Conservation (phyloP, 805 yeast genomes). For the Yueomyces sp. region DNA sequence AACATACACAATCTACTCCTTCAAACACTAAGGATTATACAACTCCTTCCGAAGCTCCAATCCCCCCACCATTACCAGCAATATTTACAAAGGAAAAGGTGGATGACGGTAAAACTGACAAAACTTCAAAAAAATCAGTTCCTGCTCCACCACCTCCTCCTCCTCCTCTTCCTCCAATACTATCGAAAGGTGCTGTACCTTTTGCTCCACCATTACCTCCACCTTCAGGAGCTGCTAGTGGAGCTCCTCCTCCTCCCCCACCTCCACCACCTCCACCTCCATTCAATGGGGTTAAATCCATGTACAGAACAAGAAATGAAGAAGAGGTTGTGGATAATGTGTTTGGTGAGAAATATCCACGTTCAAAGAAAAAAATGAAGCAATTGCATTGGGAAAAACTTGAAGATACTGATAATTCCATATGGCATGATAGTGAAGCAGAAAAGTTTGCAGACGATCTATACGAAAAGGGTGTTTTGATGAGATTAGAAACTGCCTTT, state of each 20-base stretch:
- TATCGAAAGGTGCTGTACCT: slow-evolving; percentile 1
- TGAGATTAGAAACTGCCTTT: slow-evolving; percentile 74
- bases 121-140: slow-evolving; percentile 5
- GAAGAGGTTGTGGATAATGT: slow-evolving; percentile 22
- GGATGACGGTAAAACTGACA: neutral
- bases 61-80: slow-evolving; percentile 16
- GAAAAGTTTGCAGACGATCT: slow-evolving; percentile 46
- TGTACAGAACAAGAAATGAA: slow-evolving; percentile 8
- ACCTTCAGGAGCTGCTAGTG: slow-evolving; percentile 18
- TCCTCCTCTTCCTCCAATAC: slow-evolving; percentile 13
- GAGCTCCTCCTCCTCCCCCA: slow-evolving; percentile 22
- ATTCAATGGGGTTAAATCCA: neutral
- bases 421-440: slow-evolving; percentile 65
- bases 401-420: slow-evolving; percentile 70
- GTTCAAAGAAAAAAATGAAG: slow-evolving; percentile 69
- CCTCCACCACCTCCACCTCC: slow-evolving; percentile 27
- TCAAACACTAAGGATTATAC: slow-evolving; percentile 1
- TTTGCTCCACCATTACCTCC: slow-evolving; percentile 27
- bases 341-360: slow-evolving; percentile 38
- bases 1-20: neutral
- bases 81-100: slow-evolving; percentile 11
- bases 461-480: slow-evolving; percentile 63
- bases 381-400: slow-evolving; percentile 96
- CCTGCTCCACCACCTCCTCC: slow-evolving; percentile 12
- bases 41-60: slow-evolving; percentile 6